Conservation (phyloP, 1,139 yeast species). For the Pichia cactophila region DNA sequence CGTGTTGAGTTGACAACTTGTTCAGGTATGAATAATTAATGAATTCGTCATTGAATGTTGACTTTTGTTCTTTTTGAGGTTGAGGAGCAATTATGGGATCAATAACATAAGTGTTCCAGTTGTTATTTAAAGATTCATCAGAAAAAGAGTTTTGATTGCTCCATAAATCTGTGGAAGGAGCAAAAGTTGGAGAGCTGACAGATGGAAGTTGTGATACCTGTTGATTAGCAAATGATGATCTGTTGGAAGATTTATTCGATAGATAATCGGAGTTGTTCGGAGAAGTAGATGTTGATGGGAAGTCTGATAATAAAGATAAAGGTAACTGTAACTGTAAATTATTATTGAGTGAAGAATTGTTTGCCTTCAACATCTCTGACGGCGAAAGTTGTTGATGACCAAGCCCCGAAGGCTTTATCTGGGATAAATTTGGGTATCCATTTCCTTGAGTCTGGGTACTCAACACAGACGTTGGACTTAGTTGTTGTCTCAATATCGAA, state of each 20-base stretch:
- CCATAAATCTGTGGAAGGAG: neutral
- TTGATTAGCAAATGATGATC: neutral
- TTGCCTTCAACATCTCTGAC: neutral
- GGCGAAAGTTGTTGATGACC: neutral
- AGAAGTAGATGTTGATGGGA: neutral
- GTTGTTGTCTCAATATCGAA: neutral
- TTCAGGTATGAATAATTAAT: neutral
- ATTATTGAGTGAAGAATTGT: neutral
- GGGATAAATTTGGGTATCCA: neutral
- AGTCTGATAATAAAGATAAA: neutral
- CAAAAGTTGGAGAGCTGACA: neutral
- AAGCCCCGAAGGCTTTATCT: neutral
- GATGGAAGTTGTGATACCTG: neutral
- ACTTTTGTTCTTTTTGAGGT: neutral
- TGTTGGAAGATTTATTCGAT: neutral
- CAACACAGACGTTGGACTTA: neutral
- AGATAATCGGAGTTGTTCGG: neutral
- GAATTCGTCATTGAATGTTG: neutral
- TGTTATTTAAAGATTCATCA: neutral
- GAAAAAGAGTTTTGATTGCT: neutral
- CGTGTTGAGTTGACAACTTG: neutral
- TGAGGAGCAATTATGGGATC: neutral
- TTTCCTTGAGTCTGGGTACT: neutral
- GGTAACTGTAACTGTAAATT: neutral
- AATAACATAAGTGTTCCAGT: neutral